These are phyloP conservation scores for Reutealis trisperma DNA, from an alignment of 345 rosid genomes.

Conservation along the genomic window DNA sequence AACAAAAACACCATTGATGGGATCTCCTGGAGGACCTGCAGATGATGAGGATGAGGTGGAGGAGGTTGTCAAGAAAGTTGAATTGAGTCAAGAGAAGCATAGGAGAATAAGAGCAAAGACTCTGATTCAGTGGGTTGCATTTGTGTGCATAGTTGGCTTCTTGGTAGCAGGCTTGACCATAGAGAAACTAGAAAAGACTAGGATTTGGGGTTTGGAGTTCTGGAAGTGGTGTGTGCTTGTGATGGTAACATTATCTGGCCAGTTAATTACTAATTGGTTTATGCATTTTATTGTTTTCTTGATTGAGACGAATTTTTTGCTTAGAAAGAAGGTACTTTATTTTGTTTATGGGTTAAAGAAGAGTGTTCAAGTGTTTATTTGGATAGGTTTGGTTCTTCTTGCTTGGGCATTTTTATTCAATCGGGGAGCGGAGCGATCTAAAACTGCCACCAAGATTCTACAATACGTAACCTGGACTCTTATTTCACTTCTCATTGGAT, in stretches of 20 bases:
- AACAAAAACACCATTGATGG: constrained; percentile 38
- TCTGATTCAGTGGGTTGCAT: constrained; percentile 52
- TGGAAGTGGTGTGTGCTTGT: constrained; percentile 91
- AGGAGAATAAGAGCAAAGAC: constrained; percentile 34
- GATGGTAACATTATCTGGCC: constrained; percentile 71
- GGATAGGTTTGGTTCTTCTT: constrained; percentile 64
- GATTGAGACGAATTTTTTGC: constrained; percentile 73
- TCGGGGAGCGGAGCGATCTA: constrained; percentile 42
- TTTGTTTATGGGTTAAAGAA: constrained; percentile 93
- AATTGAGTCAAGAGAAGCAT: constrained; percentile 41
- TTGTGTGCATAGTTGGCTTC: constrained; percentile 37
- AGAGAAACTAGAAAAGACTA: constrained; percentile 28
- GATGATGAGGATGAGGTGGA: constrained; percentile 48
- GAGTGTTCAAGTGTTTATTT: constrained; percentile 74
- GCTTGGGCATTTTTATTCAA: constrained; percentile 69
- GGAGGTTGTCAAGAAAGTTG: constrained; percentile 60
- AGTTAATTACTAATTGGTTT: constrained; percentile 72
- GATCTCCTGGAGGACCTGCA: constrained; percentile 41
- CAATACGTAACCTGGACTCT: constrained; percentile 63
- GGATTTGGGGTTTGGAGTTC: constrained; percentile 56
- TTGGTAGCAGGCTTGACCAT: constrained; percentile 62
- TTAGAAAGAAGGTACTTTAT: constrained; percentile 75
- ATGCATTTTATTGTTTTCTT: constrained; percentile 71
- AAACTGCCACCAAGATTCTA: constrained; percentile 44
- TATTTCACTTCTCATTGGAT: constrained; percentile 54